Base-by-base conservation (phyloP, 441 rosid genomes). In the Theobroma grandiflorum region DNA sequence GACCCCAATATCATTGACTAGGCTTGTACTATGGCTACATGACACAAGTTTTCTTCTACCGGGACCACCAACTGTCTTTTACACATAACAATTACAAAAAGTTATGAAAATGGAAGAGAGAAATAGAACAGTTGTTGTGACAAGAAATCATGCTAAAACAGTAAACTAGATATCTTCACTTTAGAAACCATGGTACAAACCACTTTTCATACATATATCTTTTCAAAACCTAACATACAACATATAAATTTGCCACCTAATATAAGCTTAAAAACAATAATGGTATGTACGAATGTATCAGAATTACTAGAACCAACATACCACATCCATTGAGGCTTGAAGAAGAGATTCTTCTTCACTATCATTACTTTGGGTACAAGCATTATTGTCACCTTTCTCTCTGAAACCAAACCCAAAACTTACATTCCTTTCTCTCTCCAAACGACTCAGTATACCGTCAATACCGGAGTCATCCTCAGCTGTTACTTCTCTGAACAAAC, bases 351-450 rank as follows among this genome's bases (percentile, higher is more conserved):
- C 91, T 77, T 83, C 82, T 79, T 76, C 15, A 66, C 59, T 38
- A 64, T 67, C 65, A 78, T 80, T 76, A 77, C 80, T 65, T 61
- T 77, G 79, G 74, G 67, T 49, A 76, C 9, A 72, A 79, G 84
- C 49, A 76, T 8, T 79, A 64, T 68, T 86, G 69, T 74, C 64
- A 55, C 64, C 89, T 84, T 85, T 89, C 78, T 81, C 90, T 52
- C 84, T 85, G 81, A 86, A 85, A 84, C 84, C 87, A 78, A 89
- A 63, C 79, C 96, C 95, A 35, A 93, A 87, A 61, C 86, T 86
- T 62, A 78, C 72, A 85, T 90, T 91, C 89, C 98, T 90, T 83
- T 96, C 96, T 86, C 88, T 94, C 89, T 93, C 94, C 82, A 96
- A 81, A 59, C 95, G 88, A 57, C 76, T 88, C 80, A 96, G 84